A percentile compares a stretch with the other conserved stretches of the same genome.
Evolutionary conservation across 2,329 filamentous ascomycete genomes (phyloP).

Genomic region (Cladosporium oxysporum): DNA sequence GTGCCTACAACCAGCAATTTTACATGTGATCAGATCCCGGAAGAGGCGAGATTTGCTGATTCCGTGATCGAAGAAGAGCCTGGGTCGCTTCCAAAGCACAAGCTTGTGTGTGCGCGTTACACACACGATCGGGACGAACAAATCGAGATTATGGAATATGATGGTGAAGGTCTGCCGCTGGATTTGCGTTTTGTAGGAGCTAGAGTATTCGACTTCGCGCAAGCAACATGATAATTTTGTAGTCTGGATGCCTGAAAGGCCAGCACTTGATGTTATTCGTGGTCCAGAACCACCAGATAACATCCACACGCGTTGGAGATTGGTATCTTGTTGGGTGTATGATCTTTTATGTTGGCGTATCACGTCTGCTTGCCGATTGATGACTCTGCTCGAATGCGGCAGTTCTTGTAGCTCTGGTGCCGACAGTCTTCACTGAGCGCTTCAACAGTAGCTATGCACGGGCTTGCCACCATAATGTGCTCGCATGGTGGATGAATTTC

Average conservation of each 20-base stretch:
- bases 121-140: not conserved
- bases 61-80: not conserved
- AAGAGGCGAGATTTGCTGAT: conserved; percentile 15
- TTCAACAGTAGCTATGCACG: not conserved
- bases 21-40: conserved; percentile 8
- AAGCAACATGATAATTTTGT: not conserved
- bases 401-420: not conserved
- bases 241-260: not conserved
- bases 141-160: not conserved
- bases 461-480: not conserved
- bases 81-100: not conserved
- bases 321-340: not conserved
- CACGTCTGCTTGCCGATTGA: not conserved
- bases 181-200: not conserved
- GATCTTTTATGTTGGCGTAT: not conserved
- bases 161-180: not conserved
- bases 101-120: conserved; percentile 9
- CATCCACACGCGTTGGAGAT: not conserved
- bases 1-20: not conserved
- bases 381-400: not conserved
- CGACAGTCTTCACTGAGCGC: not conserved
- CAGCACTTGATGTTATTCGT: not conserved
- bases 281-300: not conserved
- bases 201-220: conserved; percentile 4
- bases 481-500: not conserved